Conservation (phyloP, 176 grass and related monocot genomes). For the Sorghum bicolor region DNA sequence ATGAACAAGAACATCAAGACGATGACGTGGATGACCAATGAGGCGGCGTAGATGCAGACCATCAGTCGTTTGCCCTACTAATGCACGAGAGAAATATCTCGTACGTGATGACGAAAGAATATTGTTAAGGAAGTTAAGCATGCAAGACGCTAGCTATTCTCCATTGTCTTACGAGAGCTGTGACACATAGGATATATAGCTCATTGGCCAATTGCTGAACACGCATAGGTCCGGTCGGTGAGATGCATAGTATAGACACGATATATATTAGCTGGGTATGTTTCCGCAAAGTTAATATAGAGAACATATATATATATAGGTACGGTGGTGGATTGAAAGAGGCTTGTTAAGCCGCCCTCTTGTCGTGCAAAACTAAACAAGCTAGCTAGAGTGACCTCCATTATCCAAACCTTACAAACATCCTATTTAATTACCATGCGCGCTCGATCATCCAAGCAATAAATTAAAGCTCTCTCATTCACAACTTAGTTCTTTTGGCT, state of each 20-base stretch:
- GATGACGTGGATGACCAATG: not conserved
- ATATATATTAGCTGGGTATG: too few species aligned
- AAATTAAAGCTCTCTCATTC: not conserved
- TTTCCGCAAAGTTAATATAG: too few species aligned
- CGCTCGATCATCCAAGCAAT: conserved; percentile 5
- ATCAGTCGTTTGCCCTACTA: not conserved
- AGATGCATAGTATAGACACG: too few species aligned
- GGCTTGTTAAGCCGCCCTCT: conserved; percentile 19
- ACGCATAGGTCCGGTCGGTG: not conserved
- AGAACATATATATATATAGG: too few species aligned
- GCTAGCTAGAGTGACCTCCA: conserved; percentile 50
- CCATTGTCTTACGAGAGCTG: conserved; percentile 35
- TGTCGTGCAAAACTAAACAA: conserved; percentile 75
- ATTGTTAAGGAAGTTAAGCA: conserved; percentile 48
- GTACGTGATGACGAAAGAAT: not conserved
- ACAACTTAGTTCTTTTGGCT: too few species aligned
- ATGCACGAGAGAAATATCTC: not conserved
- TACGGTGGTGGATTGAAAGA: not conserved
- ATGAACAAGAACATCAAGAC: not conserved
- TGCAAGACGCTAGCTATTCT: conserved; percentile 16
- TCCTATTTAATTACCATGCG: not conserved
- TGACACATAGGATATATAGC: conserved; percentile 14
- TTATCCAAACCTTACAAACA: conserved; percentile 49
- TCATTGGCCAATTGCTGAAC: conserved; percentile 44
- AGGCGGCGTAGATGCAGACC: not conserved